Base-by-base conservation (phyloP, 768 basidiomycete genomes). In the Lactarius evosmus region DNA sequence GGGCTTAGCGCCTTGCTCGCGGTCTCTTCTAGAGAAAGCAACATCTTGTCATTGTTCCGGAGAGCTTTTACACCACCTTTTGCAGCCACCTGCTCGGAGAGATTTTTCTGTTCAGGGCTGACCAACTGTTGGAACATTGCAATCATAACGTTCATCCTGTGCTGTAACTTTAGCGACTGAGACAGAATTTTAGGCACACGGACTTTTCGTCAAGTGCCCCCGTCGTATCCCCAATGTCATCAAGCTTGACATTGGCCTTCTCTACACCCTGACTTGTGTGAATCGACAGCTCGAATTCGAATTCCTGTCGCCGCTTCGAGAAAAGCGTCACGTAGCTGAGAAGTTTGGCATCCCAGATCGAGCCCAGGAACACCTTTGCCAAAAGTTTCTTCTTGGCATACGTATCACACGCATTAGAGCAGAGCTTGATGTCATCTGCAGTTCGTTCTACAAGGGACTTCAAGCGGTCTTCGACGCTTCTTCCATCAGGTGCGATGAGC, bases 391-490 rank as follows among this genome's bases (percentile, higher is more conserved):
- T 75, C 69, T 73, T 74, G 4, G 62, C 58, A 58, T 76, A 77
- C 2, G 73, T 68, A 53, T 76, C 74, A 57, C 75, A 76, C 1
- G 67, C 61, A 44, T 74, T 76, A 22, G 70, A 73, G 58, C 75
- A 76, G 2, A 66, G 32, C 59, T 72, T 71, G 63, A 76, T 75
- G 41, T 76, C 74, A 5, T 72, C 57, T 2, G 71, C 74, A 0
- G 71, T 72, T n/a, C 60, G 36, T 27, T 67, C 63, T 7, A 74
- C 63, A 9, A 79, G 70, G 1, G 61, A 63, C 34, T 75, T 70
- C 65, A 80, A 60, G 5, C 77, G 73, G 5, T 72, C 75, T 33
- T 74, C 65, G 63, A 79, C 71, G 1, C 67, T 74, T 19, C 52
- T 72, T 3, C 75, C 77, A 56, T 76, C 75, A 0, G 73, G 74